Evolutionary conservation across 768 basidiomycete species (phyloP).

Genomic region (Suillus paluster): DNA sequence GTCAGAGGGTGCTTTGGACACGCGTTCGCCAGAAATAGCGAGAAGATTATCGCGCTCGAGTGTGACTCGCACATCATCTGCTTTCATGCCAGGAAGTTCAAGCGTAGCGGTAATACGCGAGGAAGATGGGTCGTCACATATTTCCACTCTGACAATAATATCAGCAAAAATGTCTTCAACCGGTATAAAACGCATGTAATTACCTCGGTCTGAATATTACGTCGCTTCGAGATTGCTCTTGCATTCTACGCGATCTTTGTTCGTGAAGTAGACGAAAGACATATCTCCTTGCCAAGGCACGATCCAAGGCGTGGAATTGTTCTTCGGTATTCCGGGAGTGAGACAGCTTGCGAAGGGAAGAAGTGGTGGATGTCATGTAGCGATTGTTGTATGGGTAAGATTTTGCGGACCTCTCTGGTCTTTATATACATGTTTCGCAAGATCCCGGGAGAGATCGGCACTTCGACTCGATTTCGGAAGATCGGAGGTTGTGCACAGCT

Average conservation of each 20-base stretch:
- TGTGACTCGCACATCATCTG: slow-evolving; percentile 39
- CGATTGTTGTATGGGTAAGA: not conserved
- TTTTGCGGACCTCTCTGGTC: not conserved
- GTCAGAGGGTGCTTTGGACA: slow-evolving; percentile 17
- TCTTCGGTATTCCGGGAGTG: slow-evolving; percentile 27
- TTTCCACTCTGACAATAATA: slow-evolving; percentile 36
- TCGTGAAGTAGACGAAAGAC: slow-evolving; percentile 27
- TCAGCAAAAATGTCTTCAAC: slow-evolving; percentile 17
- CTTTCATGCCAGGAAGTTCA: slow-evolving; percentile 45
- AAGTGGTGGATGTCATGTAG: slow-evolving; percentile 29
- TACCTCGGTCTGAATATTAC: slow-evolving; percentile 40
- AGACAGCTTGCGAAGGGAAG: slow-evolving; percentile 30
- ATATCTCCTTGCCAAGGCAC: slow-evolving; percentile 35
- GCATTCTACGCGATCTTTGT: slow-evolving; percentile 21
- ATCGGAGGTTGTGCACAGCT: not conserved
- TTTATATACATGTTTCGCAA: not conserved
- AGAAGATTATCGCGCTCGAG: slow-evolving; percentile 35
- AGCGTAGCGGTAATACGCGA: slow-evolving; percentile 39
- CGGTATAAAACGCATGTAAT: slow-evolving; percentile 1
- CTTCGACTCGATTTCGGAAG: not conserved
- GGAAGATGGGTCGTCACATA: slow-evolving; percentile 41
- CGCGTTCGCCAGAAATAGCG: slow-evolving; percentile 41
- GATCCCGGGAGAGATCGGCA: not conserved
- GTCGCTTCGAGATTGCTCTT: slow-evolving; percentile 27
- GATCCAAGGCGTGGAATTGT: slow-evolving; percentile 34